Evolutionary conservation across 208 protist genomes (phyloP).

Genomic region (Leptomonas seymouri): DNA sequence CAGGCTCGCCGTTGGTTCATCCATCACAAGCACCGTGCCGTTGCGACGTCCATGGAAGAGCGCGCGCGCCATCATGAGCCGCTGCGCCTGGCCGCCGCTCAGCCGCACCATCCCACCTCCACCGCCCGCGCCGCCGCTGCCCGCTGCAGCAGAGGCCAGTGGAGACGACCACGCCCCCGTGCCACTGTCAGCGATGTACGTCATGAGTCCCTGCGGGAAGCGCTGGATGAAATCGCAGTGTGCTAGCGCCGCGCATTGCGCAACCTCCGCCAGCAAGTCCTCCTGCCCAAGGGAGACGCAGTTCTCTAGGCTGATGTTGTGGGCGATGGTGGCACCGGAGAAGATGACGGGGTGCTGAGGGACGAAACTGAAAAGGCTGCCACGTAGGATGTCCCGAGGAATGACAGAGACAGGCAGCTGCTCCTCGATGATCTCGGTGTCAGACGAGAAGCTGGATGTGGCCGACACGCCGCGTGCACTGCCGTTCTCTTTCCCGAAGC

Average conservation of each 20-base stretch:
- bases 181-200: constrained; percentile 45
- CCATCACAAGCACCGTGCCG: constrained; percentile 71
- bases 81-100: constrained; percentile 71
- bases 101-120: constrained; percentile 54
- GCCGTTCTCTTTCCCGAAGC: neutral
- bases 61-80: constrained; percentile 79
- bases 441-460: neutral
- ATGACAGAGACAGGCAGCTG: constrained; percentile 42
- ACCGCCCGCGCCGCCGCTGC: constrained; percentile 18
- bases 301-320: constrained; percentile 78
- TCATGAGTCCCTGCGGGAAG: constrained; percentile 69
- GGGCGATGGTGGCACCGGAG: constrained; percentile 69
- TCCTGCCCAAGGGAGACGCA: constrained; percentile 53
- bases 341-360: constrained; percentile 74
- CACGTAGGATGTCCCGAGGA: constrained; percentile 44
- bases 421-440: constrained; percentile 8
- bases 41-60: constrained; percentile 52
- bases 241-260: constrained; percentile 45
- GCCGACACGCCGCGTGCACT: neutral
- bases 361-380: constrained; percentile 67
- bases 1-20: constrained; percentile 76
- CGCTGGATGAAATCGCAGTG: constrained; percentile 65
- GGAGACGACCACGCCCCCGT: constrained; percentile 24
- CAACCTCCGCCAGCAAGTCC: constrained; percentile 38
- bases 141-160: constrained; percentile 18